phyloP scores from a whole-genome alignment of 1,139 yeast species.

The Ashbya aceris region DNA sequence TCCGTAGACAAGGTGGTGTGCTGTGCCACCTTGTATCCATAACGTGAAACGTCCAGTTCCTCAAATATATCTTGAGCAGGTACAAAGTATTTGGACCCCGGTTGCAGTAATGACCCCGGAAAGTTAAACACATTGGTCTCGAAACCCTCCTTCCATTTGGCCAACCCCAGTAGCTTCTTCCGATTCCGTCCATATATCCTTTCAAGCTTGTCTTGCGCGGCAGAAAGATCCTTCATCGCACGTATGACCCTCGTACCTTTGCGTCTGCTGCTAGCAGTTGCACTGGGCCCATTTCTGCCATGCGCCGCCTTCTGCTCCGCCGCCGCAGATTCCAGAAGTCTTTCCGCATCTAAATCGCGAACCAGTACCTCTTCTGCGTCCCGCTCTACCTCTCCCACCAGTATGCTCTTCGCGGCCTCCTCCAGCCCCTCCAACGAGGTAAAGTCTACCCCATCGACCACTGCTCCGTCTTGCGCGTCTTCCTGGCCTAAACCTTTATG shows the following conservation, averaged over 20 bases:
- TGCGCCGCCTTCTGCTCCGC: background rate
- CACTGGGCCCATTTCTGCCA: background rate
- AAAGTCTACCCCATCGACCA: too few relatives aligned
- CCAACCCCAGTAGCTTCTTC: constrained; percentile 28
- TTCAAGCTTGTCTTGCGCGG: constrained; percentile 32
- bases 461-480: background rate
- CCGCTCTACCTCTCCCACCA: too few relatives aligned
- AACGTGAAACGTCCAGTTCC: constrained; percentile 6
- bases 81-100: constrained; percentile 14
- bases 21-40: constrained; percentile 16
- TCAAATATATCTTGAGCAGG: constrained; percentile 6
- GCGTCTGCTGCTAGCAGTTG: background rate
- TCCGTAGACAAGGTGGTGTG: constrained; percentile 10
- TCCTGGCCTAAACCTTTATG: background rate
- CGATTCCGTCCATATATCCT: constrained; percentile 32
- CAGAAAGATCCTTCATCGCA: constrained; percentile 27
- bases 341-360: too few relatives aligned
- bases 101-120: constrained; percentile 14
- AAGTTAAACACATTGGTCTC: constrained; percentile 30
- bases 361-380: too few relatives aligned
- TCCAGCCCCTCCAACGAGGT: too few relatives aligned
- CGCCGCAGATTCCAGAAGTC: too few relatives aligned
- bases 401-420: too few relatives aligned
- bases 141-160: constrained; percentile 32
- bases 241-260: constrained; percentile 17